phyloP scores from a whole-genome alignment of 805 yeast genomes.

The Wickerhamomyces rabaulensis region DNA sequence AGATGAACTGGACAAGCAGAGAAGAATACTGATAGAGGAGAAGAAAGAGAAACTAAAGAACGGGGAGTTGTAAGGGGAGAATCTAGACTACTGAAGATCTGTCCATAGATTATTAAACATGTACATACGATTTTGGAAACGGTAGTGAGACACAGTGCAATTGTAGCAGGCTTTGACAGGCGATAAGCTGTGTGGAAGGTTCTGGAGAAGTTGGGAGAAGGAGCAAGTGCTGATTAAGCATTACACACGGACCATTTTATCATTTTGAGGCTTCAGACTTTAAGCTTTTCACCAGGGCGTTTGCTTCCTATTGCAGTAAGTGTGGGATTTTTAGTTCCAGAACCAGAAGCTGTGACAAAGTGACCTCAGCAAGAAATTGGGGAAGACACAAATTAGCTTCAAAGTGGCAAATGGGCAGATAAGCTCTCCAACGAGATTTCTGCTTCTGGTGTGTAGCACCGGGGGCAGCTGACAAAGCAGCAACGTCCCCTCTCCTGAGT shows the following conservation, averaged over 20 bases:
- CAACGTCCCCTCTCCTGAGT: background rate
- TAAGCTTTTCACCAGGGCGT: background rate
- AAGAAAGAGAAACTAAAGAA: conserved; percentile 34
- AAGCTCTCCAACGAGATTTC: background rate
- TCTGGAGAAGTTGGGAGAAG: too few relatives aligned
- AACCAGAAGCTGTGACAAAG: background rate
- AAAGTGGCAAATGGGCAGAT: background rate
- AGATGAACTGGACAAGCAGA: conserved; percentile 62
- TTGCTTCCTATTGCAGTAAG: background rate
- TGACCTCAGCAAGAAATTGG: background rate
- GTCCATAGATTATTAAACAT: background rate
- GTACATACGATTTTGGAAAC: conserved; percentile 1
- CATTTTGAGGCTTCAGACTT: too few relatives aligned
- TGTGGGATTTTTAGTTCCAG: background rate
- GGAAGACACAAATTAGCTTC: background rate
- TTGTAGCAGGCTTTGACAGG: background rate
- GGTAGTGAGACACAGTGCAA: background rate
- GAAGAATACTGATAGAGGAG: conserved; percentile 57
- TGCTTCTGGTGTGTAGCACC: background rate
- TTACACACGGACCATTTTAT: too few relatives aligned
- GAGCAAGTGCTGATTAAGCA: too few relatives aligned
- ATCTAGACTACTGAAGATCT: background rate
- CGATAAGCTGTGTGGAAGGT: background rate
- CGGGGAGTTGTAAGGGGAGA: background rate
- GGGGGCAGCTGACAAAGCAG: background rate